Evolutionary conservation across 2,329 filamentous ascomycete species (phyloP).

Genomic region (Colletotrichum coccodes): DNA sequence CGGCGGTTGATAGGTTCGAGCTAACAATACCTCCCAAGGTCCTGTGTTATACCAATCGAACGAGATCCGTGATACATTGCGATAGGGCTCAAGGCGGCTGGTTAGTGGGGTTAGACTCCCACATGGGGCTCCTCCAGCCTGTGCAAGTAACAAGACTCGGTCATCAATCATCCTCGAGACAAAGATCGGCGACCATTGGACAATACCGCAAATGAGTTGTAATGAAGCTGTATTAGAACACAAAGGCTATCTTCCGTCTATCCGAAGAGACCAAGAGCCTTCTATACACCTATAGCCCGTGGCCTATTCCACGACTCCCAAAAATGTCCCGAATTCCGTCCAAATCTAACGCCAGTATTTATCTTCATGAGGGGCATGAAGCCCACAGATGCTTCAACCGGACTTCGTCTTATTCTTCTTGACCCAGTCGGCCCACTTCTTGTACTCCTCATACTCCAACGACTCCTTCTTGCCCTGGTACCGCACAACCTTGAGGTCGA

Average conservation of each 20-base stretch:
- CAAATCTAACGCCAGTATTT: constrained; percentile 13
- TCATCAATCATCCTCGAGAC: not conserved
- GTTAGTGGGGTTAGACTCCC: no score
- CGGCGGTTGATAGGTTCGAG: no score
- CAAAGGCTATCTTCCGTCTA: constrained; percentile 22
- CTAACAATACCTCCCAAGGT: no score
- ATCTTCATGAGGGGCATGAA: not conserved
- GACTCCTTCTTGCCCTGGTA: constrained; percentile 88
- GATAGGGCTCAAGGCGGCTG: no score
- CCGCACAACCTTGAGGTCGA: constrained; percentile 81
- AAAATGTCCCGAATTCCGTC: not conserved
- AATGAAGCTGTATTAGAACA: constrained; percentile 11
- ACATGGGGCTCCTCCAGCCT: no score
- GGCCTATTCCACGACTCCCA: not conserved
- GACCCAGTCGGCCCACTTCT: constrained; percentile 82
- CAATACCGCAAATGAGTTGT: no score
- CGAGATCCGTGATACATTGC: no score
- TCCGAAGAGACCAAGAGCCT: not conserved
- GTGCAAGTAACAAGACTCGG: no score
- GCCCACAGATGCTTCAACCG: not conserved
- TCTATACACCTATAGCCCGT: constrained; percentile 7
- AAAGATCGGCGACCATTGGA: not conserved
- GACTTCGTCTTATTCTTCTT: constrained; percentile 42
- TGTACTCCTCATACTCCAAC: constrained; percentile 78
- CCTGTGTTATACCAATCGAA: no score